These are phyloP conservation scores for Daldinia sp. DNA, from an alignment of 2,329 filamentous ascomycete species.

Conservation along the genomic window DNA sequence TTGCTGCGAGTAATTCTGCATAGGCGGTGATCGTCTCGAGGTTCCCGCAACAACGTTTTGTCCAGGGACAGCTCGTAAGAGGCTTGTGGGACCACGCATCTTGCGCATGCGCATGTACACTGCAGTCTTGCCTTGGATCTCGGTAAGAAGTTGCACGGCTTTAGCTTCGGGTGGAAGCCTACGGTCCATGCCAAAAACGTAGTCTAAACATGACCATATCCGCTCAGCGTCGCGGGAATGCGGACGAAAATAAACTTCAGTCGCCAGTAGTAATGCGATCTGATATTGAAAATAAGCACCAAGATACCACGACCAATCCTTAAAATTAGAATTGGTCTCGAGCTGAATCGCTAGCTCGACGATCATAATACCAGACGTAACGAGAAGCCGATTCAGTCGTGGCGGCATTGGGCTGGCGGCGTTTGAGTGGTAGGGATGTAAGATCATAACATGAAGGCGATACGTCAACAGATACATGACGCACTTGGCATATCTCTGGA, in stretches of 20 bases:
- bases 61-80: constrained; percentile 50
- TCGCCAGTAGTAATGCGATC: constrained; percentile 71
- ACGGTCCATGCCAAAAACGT: constrained; percentile 70
- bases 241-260: constrained; percentile 70
- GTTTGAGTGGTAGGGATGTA: constrained; percentile 71
- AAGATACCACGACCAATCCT: constrained; percentile 73
- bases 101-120: constrained; percentile 67
- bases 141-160: constrained; percentile 65
- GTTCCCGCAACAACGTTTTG: constrained; percentile 48
- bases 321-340: constrained; percentile 56
- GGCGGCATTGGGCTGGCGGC: constrained; percentile 62
- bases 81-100: constrained; percentile 57
- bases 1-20: constrained; percentile 10
- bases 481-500: constrained; percentile 69
- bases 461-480: constrained; percentile 71
- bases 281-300: constrained; percentile 79
- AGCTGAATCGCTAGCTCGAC: constrained; percentile 58
- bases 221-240: constrained; percentile 66
- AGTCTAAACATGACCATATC: constrained; percentile 77
- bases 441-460: constrained; percentile 70
- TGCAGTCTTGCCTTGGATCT: constrained; percentile 68
- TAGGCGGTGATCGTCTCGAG: constrained; percentile 11
- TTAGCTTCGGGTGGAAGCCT: constrained; percentile 64
- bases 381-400: constrained; percentile 68
- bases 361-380: constrained; percentile 66